Evolutionary conservation across 2,329 filamentous ascomycete species (phyloP), one percentile per base, ranked within the genome.

Genomic region (Paracorniculantispora psalliotae): DNA sequence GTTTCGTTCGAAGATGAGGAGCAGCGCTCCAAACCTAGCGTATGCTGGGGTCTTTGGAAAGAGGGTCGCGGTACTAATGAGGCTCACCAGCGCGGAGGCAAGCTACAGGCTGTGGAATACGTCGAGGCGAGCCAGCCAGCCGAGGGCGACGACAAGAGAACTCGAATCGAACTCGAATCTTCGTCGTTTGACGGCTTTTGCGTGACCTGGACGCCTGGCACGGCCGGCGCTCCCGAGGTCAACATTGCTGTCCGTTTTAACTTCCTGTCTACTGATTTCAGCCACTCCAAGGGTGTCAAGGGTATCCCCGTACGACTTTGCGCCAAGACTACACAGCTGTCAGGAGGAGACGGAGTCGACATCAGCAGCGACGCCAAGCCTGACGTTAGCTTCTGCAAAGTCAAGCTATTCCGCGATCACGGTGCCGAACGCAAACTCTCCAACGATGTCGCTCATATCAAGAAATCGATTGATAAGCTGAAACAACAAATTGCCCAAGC

Each of bases 211-310:
- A 90, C 87, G 0, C 88, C 91, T 0, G 88, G 86, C 4, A 73
- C 82, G 44, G 87, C 86, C 51, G 86, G 87, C 0, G 74, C 78
- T 0, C 78, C 88, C 3, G 92, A 97, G 67, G 94, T 92, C 71
- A 90, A 86, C 51, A 85, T 99, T 59, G 89, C 92, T 9, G 91
- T 97, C 13, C 90, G 94, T 48, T 99, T 97, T 80, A 99, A 99
- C 75, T 99, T 99, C 70, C 80, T 99, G 0, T 99, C 94, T 0
- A 99, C 94, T 9, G 94, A 99, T 71, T 99, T 97, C 71, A 97
- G 93, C 72, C 94, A 97, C 70, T 97, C 94, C 10, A 99, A 99
- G 70, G 94, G 94, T 48, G 94, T 99, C 51, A 99, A 97, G 74
- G 94, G 94, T 37, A 97, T 97, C 64, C 93, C 94, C 0, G 92